Evolutionary conservation across 352 stramenopile species (phyloP).

Genomic region (Phytophthora cajani): DNA sequence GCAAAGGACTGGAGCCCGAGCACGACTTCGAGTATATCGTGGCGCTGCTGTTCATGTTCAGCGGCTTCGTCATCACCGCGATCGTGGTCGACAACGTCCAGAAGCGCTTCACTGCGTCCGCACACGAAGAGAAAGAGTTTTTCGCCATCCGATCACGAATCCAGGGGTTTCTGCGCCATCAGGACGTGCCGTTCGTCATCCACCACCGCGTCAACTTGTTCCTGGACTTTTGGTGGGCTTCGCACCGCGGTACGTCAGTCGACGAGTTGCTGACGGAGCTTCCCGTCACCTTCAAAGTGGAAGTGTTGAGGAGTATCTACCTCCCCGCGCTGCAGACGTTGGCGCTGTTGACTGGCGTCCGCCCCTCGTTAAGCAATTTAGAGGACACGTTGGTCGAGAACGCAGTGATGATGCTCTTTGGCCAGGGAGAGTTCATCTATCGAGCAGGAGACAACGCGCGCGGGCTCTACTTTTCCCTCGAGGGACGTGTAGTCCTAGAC

Average conservation of each 20-base stretch:
- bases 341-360: constrained; percentile 37
- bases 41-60: constrained; percentile 52
- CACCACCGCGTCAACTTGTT: constrained; percentile 62
- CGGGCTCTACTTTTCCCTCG: constrained; percentile 55
- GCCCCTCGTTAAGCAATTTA: constrained; percentile 28
- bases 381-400: constrained; percentile 45
- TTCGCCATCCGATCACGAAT: constrained; percentile 57
- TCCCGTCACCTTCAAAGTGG: constrained; percentile 38
- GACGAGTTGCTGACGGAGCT: constrained; percentile 50
- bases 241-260: constrained; percentile 52
- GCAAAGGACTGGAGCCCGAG: constrained; percentile 47
- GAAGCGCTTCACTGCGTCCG: constrained; percentile 58
- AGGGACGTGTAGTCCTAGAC: constrained; percentile 43
- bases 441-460: constrained; percentile 49
- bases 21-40: constrained; percentile 41
- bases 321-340: constrained; percentile 51
- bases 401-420: constrained; percentile 52
- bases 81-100: constrained; percentile 65
- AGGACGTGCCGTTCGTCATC: constrained; percentile 52
- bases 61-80: constrained; percentile 57
- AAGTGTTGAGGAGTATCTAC: constrained; percentile 58
- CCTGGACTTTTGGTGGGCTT: constrained; percentile 71
- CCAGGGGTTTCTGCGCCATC: constrained; percentile 54
- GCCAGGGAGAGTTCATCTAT: constrained; percentile 58
- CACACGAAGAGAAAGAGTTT: constrained; percentile 66